Percentiles rank a stretch among this genome's conserved stretches.
These are phyloP conservation scores for Amoebophrya sp. DNA, from an alignment of 169 alveolate genomes.

Conservation along the genomic window DNA sequence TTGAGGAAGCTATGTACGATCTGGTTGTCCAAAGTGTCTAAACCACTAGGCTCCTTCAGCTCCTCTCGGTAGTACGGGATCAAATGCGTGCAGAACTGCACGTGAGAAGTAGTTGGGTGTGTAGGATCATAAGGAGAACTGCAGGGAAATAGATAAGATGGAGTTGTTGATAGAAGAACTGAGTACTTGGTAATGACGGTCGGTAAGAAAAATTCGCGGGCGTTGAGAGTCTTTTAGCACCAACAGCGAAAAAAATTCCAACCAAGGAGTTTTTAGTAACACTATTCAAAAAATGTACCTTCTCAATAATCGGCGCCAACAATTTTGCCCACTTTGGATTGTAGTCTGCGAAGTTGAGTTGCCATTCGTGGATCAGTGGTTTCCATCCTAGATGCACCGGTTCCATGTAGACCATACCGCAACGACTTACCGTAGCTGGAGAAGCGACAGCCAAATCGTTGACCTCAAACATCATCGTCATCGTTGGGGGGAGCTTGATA, in stretches of 20 bases:
- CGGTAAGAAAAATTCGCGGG: conserved; percentile 61
- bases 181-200: conserved; percentile 65
- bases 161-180: too few species aligned
- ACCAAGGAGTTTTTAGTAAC: too few species aligned
- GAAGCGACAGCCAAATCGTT: conserved; percentile 87
- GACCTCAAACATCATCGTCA: conserved; percentile 88
- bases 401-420: conserved; percentile 85
- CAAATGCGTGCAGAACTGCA: conserved; percentile 42
- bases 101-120: too few species aligned
- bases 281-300: background rate
- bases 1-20: conserved; percentile 37
- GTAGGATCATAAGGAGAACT: too few species aligned
- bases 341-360: conserved; percentile 34
- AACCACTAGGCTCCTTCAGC: conserved; percentile 43
- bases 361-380: conserved; percentile 84
- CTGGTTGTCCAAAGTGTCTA: conserved; percentile 38
- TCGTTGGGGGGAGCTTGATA: conserved; percentile 81
- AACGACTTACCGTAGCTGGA: conserved; percentile 87
- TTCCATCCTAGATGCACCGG: conserved; percentile 82
- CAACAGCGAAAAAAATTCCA: too few species aligned
- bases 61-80: conserved; percentile 58
- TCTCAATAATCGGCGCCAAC: background rate
- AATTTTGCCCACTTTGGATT: background rate
- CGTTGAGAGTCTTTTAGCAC: too few species aligned
- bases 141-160: too few species aligned